Evolutionary conservation across 169 alveolate species (phyloP), one percentile per base, ranked within the genome.

Genomic region (Amoebophrya sp.): DNA sequence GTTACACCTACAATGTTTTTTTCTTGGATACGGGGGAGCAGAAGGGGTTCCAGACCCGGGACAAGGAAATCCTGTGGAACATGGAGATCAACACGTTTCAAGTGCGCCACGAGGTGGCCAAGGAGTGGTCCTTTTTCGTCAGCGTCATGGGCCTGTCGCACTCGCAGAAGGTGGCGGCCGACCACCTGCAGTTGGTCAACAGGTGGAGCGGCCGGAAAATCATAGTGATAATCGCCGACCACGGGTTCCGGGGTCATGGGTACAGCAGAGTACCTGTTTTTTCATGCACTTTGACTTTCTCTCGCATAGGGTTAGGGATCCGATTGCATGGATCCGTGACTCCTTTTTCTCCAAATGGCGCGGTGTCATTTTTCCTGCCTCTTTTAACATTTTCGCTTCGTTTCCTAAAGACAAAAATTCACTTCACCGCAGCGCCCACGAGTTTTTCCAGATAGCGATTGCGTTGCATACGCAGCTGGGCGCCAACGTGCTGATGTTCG

Each of bases 381-480:
- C n/a, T n/a, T n/a, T n/a, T n/a, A n/a, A n/a, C n/a, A n/a, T n/a
- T n/a, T n/a, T n/a, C n/a, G n/a, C n/a, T n/a, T n/a, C n/a, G n/a
- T n/a, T n/a, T n/a, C n/a, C n/a, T n/a, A n/a, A n/a, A n/a, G n/a
- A n/a, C n/a, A n/a, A n/a, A n/a, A n/a, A n/a, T n/a, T n/a, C n/a
- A n/a, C n/a, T n/a, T n/a, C n/a, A n/a, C n/a, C n/a, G n/a, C 83
- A 66, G 83, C 32, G 83, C 83, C 29, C 83, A 66, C 83, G 83
- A 66, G 35, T 66, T 66, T n/a, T n/a, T 66, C 83, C 83, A 66
- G 35, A 7, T 66, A 0, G 83, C 83, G 83, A 0, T 66, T 2
- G 0, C 29, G 29, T 1, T 66, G 35, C 83, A 66, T n/a, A 12
- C 83, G 83, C 83, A 66, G 83, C 83, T 66, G 35, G 83, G 83